Base-by-base conservation (phyloP, 805 yeast genomes). In the Cyberlindnera euphorbiae region DNA sequence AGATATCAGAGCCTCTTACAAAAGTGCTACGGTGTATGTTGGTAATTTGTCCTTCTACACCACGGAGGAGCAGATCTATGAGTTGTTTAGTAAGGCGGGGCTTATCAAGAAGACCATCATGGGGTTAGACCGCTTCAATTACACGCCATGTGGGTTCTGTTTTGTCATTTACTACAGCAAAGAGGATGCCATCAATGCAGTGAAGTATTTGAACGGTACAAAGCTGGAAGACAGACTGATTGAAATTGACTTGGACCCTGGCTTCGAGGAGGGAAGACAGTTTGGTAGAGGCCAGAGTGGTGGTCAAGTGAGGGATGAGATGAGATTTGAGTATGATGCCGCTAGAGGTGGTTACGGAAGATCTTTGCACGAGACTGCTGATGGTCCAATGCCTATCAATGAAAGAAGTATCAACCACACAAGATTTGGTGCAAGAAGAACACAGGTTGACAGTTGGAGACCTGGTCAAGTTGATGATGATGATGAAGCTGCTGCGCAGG, bases 121-220 rank as follows among this genome's bases (percentile, higher is more conserved):
- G 97, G 98, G 98, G 0, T 71, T 93, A 25, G 97, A 93, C 58
- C 72, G 96, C 46, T 80, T 81, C 56, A 82, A 84, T 47, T 77
- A 81, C 52, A 89, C 96, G 1, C 98, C 98, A 2, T 89, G 97
- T 56, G 97, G 98, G 13, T 90, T 93, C 59, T 89, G 97, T 56
- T 93, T 93, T 56, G 88, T 93, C 26, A 82, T 87, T 30, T 93
- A 80, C 58, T 73, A 71, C 36, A 59, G 66, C 19, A 79, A 79
- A 29, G 69, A 70, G 33, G 88, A 85, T 33, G 87, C 96, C 2
- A 65, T 88, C 35, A 77, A 82, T 46, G 84, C 96, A 2, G 76
- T 90, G 55, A 84, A 87, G 57, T 90, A 78, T 53, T 64, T 93
- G 33, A 79, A 85, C 48, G 81, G 78, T 36, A 87, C 96, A 0